These are phyloP conservation scores for Dryadomyces sulphureus DNA, from an alignment of 2,329 filamentous ascomycete species.

Conservation along the genomic window DNA sequence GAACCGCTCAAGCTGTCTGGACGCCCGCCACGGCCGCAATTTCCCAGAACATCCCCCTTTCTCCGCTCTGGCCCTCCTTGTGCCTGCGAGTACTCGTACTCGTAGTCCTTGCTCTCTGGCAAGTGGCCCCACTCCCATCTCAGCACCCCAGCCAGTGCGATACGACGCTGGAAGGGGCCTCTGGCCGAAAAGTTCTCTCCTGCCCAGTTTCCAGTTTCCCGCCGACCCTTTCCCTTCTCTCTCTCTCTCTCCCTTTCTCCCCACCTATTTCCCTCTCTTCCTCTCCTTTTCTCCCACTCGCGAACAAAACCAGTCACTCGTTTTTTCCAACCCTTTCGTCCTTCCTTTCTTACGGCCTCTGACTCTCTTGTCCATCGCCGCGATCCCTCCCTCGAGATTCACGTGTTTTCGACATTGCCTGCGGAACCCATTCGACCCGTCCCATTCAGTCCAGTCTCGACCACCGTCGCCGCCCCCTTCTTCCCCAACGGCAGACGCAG, in stretches of 20 bases:
- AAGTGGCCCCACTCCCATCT: not conserved
- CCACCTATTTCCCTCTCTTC: not conserved
- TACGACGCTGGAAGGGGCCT: not conserved
- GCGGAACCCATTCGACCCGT: not conserved
- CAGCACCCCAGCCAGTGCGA: not conserved
- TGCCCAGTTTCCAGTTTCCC: constrained; percentile 4
- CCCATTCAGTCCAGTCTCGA: not conserved
- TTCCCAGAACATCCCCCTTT: constrained; percentile 3
- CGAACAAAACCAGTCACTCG: constrained; percentile 1
- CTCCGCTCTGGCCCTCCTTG: not conserved
- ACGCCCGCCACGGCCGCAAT: constrained; percentile 4
- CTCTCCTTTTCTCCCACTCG: not conserved
- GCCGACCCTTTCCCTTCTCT: constrained; percentile 1
- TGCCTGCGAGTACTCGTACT: not conserved
- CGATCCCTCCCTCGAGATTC: not conserved
- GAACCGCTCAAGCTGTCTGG: not conserved
- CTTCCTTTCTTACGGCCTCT: not conserved
- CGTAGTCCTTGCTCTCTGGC: not conserved
- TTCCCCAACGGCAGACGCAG: not conserved
- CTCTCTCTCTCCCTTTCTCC: not conserved
- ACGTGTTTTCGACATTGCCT: not conserved
- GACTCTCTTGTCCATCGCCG: not conserved
- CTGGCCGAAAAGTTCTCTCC: constrained; percentile 2
- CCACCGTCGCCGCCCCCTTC: not conserved
- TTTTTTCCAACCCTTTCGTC: constrained; percentile 1